These are phyloP conservation scores for Sporothrix brunneoviolacea DNA, from an alignment of 2,329 filamentous ascomycete species.

Conservation along the genomic window DNA sequence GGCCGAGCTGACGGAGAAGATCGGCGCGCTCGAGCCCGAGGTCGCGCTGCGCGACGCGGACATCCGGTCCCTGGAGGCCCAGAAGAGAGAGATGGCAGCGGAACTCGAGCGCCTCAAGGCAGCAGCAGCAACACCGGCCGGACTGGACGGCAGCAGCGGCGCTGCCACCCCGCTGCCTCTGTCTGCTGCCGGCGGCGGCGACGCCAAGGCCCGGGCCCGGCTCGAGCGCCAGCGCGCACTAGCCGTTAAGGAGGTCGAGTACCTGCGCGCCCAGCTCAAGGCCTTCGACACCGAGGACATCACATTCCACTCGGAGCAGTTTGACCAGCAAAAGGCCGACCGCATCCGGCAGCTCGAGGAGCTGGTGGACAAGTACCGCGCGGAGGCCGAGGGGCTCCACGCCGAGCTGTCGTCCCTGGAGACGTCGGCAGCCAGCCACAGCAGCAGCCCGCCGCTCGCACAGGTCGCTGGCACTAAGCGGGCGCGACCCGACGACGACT, in stretches of 20 bases:
- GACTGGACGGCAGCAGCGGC: slow-evolving; percentile 21
- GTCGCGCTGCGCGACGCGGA: slow-evolving; percentile 68
- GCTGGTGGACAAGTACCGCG: slow-evolving; percentile 80
- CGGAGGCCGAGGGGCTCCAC: slow-evolving; percentile 69
- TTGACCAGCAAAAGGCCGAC: slow-evolving; percentile 66
- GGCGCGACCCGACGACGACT: slow-evolving; percentile 52
- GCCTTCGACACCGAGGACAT: slow-evolving; percentile 82
- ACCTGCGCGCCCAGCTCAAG: slow-evolving; percentile 85
- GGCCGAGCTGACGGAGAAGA: slow-evolving; percentile 69
- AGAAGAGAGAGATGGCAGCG: slow-evolving; percentile 55
- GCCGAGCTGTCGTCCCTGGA: slow-evolving; percentile 66
- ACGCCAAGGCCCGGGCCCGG: slow-evolving; percentile 63
- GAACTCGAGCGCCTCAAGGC: slow-evolving; percentile 66
- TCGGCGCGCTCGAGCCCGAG: slow-evolving; percentile 75
- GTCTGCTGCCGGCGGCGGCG: slow-evolving; percentile 21
- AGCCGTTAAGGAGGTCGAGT: slow-evolving; percentile 88
- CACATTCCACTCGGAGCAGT: slow-evolving; percentile 73
- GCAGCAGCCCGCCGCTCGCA: slow-evolving; percentile 22
- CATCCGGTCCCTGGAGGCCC: slow-evolving; percentile 64
- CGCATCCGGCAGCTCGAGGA: slow-evolving; percentile 76
- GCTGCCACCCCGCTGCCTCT: not conserved
- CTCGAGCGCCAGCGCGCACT: slow-evolving; percentile 80
- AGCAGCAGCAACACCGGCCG: slow-evolving; percentile 26
- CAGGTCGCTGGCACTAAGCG: slow-evolving; percentile 53
- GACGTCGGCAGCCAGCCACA: slow-evolving; percentile 18